Base-by-base conservation (phyloP, 129 eudicot genomes). In the Flaveria sonorensis region DNA sequence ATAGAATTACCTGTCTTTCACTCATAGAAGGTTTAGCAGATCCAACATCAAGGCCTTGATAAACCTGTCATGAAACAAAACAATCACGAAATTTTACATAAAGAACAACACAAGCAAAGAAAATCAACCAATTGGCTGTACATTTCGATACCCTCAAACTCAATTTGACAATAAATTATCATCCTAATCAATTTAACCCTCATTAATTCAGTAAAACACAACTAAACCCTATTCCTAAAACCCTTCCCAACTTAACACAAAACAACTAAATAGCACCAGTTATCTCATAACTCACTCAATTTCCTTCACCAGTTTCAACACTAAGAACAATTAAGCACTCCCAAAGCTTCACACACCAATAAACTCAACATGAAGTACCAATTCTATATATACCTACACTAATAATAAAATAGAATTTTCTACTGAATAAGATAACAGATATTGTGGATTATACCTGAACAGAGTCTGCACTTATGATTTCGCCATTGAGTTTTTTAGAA, bases 391-490 rank as follows among this genome's bases (percentile, higher is more conserved):
- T 53, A 53, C 53, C 50, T 36, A 36, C 40, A 36, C 7, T 36
- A 6, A 36, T 36, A 36, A 36, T 36, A 0, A 5, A 36, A 6
- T 36, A 36, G 40, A 36, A 7, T 36, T 36, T 5, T 0, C 40
- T 36, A 36, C 5, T 36, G 40, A 36, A 36, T 30, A 36, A 36
- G 1, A 72, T 39, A 36, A 45, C 21, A 46, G 19, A 52, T n/a
- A 72, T 39, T 32, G 53, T 48, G 26, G 39, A 63, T 7, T 80
- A 36, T 36, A 73, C 97, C 98, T 94, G 98, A 19, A 94, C 97
- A 63, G 98, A 94, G 78, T 94, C 98, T 53, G 98, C 98, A 20
- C 98, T 91, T 57, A 94, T 82, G n/a, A 94, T 94, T 84, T 94
- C 98, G 0, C 97, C 98, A 51, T 94, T 89, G 50, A 94, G 90